Conservation (phyloP, 78 protist species). For the Dictyostelium firmibasis region DNA sequence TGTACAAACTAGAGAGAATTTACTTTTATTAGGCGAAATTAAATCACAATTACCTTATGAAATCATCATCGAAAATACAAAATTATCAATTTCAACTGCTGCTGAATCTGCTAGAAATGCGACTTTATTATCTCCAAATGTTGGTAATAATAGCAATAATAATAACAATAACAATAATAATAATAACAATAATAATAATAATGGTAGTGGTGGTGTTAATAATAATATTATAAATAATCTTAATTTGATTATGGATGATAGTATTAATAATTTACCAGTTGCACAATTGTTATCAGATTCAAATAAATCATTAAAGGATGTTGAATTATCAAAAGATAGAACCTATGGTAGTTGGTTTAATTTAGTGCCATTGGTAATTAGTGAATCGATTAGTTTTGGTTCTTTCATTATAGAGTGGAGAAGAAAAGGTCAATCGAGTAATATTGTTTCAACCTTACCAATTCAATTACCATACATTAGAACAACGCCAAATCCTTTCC, state of each 20-base stretch:
- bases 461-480: slow-evolving; percentile 43
- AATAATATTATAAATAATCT: not conserved
- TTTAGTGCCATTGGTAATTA: slow-evolving; percentile 36
- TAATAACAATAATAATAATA: not conserved
- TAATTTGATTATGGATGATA: not conserved
- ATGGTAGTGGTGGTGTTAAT: not conserved
- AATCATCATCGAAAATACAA: slow-evolving; percentile 11
- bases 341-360: slow-evolving; percentile 58
- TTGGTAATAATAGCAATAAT: not conserved
- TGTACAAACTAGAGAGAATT: slow-evolving; percentile 23
- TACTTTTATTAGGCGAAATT: slow-evolving; percentile 20
- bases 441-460: not conserved
- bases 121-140: not conserved
- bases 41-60: slow-evolving; percentile 26
- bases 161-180: not conserved
- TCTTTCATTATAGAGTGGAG: slow-evolving; percentile 17
- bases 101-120: slow-evolving; percentile 16
- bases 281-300: slow-evolving; percentile 21
- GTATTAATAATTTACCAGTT: not conserved
- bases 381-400: slow-evolving; percentile 61
- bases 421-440: not conserved
- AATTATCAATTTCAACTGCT: slow-evolving; percentile 1
- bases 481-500: slow-evolving; percentile 44
- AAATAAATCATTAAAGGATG: not conserved
- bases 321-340: slow-evolving; percentile 14